phyloP scores from a whole-genome alignment of 768 basidiomycete genomes.

The Cystofilobasidium macerans region DNA sequence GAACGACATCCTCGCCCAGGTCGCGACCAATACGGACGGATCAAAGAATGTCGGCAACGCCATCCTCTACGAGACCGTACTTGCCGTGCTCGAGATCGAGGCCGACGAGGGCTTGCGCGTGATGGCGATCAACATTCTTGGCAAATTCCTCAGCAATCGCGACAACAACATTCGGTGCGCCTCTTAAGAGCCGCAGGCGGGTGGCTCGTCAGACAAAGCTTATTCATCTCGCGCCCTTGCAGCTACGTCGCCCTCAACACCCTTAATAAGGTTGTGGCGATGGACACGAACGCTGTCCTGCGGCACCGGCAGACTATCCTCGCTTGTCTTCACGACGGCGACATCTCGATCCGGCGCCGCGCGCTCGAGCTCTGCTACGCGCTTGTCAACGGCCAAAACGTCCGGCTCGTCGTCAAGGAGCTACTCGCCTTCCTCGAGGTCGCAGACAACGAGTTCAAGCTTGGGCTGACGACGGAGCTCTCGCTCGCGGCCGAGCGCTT shows the following conservation, averaged over 20 bases:
- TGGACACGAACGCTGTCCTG: constrained; percentile 96
- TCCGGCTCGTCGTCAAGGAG: constrained; percentile 82
- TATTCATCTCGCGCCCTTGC: constrained; percentile 2
- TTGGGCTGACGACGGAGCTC: constrained; percentile 94
- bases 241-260: constrained; percentile 98
- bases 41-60: constrained; percentile 97
- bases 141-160: constrained; percentile 91
- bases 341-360: constrained; percentile 93
- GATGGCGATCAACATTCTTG: constrained; percentile 99
- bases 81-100: constrained; percentile 92
- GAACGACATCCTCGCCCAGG: constrained; percentile 96
- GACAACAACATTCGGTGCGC: constrained; percentile 95
- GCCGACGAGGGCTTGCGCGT: constrained; percentile 90
- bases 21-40: constrained; percentile 97
- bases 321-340: constrained; percentile 98
- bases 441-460: constrained; percentile 97
- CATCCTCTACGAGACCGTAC: constrained; percentile 92
- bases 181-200: not conserved
- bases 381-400: constrained; percentile 87
- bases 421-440: constrained; percentile 92
- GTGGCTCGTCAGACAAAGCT: not conserved
- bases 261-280: constrained; percentile 91
- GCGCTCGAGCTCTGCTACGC: constrained; percentile 96
- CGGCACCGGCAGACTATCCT: constrained; percentile 95
- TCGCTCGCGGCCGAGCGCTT: constrained; percentile 89